Evolutionary conservation across 225 moss, liverwort and hornwort genomes (phyloP).

Genomic region (Ulota crispa): DNA sequence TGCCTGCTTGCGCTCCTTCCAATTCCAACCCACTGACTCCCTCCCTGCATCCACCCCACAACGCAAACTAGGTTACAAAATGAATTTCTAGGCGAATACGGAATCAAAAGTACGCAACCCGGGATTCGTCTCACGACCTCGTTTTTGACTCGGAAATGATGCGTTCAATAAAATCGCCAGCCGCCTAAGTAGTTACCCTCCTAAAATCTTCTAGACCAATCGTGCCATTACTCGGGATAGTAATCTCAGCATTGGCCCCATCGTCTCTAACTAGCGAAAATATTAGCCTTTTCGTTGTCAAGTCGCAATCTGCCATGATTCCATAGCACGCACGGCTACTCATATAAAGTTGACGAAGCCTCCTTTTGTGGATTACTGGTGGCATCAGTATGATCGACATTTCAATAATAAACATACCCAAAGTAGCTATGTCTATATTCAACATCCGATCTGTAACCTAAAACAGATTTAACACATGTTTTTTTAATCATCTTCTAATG

Average conservation of each 20-base stretch:
- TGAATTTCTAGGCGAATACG: no score
- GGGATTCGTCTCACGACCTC: background rate
- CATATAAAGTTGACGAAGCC: background rate
- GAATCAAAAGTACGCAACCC: background rate
- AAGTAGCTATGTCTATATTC: background rate
- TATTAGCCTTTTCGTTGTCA: no score
- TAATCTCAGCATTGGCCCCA: background rate
- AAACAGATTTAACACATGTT: background rate
- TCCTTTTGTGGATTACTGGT: no score
- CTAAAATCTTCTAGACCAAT: background rate
- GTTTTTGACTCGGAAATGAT: background rate
- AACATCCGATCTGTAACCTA: background rate
- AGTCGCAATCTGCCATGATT: background rate
- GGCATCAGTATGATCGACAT: background rate
- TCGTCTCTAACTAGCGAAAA: background rate
- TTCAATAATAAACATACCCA: background rate
- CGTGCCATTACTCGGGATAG: background rate
- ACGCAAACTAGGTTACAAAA: background rate
- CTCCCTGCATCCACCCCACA: constrained; percentile 32
- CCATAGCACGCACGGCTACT: no score
- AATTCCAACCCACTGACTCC: constrained; percentile 4
- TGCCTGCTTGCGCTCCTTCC: background rate
- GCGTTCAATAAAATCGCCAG: no score
- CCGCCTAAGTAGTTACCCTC: background rate
- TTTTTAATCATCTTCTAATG: background rate